phyloP scores from a whole-genome alignment of 2,329 filamentous ascomycete species.

The Hypoxylon sp. region DNA sequence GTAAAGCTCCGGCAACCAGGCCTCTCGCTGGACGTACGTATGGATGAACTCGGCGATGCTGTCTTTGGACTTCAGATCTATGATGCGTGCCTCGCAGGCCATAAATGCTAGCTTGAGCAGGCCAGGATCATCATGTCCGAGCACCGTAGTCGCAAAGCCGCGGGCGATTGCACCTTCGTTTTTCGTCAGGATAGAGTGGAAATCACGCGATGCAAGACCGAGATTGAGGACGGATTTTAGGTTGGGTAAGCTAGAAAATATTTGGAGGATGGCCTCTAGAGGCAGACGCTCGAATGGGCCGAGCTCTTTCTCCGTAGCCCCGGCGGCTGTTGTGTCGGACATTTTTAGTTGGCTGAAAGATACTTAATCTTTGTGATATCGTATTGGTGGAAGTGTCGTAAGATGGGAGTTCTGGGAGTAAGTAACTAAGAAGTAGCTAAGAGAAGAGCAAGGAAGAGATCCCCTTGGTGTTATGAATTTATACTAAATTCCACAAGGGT shows the following conservation, averaged over 20 bases:
- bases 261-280: conserved; percentile 2
- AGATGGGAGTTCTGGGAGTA: too few species aligned
- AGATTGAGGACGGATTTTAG: conserved; percentile 1
- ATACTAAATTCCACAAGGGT: too few species aligned
- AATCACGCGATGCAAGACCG: neutral
- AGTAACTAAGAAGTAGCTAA: too few species aligned
- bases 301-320: neutral
- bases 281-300: conserved; percentile 8
- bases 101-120: conserved; percentile 16
- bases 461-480: too few species aligned
- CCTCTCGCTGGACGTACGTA: neutral
- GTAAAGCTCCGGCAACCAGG: neutral
- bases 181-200: neutral
- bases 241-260: conserved; percentile 15
- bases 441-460: too few species aligned
- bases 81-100: conserved; percentile 4
- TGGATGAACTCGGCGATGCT: conserved; percentile 8
- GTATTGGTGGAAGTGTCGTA: too few species aligned
- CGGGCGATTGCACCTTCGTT: conserved; percentile 11
- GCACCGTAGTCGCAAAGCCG: neutral
- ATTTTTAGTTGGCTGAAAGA: too few species aligned
- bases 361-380: too few species aligned
- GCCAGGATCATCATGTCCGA: conserved; percentile 12
- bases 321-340: too few species aligned
- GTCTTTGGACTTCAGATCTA: neutral